phyloP scores from a whole-genome alignment of 1,284 basidiomycete genomes.

The Xerocomus amazonicus region DNA sequence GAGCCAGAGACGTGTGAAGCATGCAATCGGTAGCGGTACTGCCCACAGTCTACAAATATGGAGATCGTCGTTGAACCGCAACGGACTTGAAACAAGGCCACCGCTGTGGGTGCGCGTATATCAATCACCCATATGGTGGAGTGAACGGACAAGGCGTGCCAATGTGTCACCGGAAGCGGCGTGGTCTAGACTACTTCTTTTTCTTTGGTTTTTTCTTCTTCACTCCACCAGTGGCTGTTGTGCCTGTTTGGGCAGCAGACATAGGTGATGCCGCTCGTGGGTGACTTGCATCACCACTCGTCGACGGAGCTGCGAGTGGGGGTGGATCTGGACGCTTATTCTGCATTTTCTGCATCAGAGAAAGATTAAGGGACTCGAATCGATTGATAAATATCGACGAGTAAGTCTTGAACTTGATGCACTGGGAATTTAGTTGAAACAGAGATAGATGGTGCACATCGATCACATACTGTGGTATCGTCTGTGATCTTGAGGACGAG shows the following conservation, averaged over 20 bases:
- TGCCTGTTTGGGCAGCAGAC: constrained; percentile 25
- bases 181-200: constrained; percentile 40
- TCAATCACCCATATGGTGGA: constrained; percentile 3
- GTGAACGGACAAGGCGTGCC: constrained; percentile 6
- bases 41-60: neutral
- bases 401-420: constrained; percentile 91
- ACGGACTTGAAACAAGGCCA: constrained; percentile 4
- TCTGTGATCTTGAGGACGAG: constrained; percentile 91
- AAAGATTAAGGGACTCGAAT: constrained; percentile 86
- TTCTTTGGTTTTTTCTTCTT: constrained; percentile 58
- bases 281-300: constrained; percentile 18
- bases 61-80: constrained; percentile 5
- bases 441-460: neutral
- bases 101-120: constrained; percentile 2
- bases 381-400: constrained; percentile 92
- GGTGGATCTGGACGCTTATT: constrained; percentile 44
- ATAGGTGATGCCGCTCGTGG: constrained; percentile 29
- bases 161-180: constrained; percentile 3
- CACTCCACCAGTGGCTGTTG: constrained; percentile 36
- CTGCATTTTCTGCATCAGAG: constrained; percentile 80
- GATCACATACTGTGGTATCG: constrained; percentile 67
- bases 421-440: constrained; percentile 45
- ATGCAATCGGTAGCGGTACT: neutral
- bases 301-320: constrained; percentile 15
- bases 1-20: constrained; percentile 1